Percentiles rank a stretch among this genome's conserved stretches.
phyloP scores from a whole-genome alignment of 108 stramenopile genomes.

The Nitzschia sp. region DNA sequence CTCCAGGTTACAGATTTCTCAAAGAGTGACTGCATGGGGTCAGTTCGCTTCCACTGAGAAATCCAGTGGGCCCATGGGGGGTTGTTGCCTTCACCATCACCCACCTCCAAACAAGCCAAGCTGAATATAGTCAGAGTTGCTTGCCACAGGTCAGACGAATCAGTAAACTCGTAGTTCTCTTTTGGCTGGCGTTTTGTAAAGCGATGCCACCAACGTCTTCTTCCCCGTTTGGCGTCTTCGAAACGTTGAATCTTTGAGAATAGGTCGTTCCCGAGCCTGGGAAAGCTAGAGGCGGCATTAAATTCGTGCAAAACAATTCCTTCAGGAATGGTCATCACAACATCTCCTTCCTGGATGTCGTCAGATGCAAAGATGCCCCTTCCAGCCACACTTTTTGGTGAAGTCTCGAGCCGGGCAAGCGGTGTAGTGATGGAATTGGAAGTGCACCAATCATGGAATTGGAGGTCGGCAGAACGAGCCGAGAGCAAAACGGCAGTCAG shows the following conservation, averaged over 20 bases:
- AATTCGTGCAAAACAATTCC: conserved; percentile 29
- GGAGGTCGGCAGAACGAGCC: background rate
- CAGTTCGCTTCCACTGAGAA: conserved; percentile 50
- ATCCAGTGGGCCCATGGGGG: conserved; percentile 44
- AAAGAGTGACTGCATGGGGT: conserved; percentile 45
- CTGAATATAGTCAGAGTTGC: conserved; percentile 52
- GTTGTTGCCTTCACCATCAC: conserved; percentile 16
- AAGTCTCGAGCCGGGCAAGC: conserved; percentile 37
- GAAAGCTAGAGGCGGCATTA: conserved; percentile 15
- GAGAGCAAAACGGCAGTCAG: background rate
- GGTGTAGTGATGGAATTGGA: conserved; percentile 37
- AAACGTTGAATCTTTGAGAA: background rate
- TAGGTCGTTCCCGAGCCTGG: conserved; percentile 11
- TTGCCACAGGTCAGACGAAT: conserved; percentile 42
- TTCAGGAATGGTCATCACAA: conserved; percentile 39
- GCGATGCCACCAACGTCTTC: conserved; percentile 7
- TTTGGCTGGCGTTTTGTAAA: background rate
- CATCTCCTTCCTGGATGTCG: conserved; percentile 32
- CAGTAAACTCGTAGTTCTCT: conserved; percentile 20
- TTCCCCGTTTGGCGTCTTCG: conserved; percentile 14
- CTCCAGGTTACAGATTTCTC: conserved; percentile 22
- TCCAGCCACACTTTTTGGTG: conserved; percentile 52
- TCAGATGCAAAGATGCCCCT: conserved; percentile 50
- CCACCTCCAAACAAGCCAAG: conserved; percentile 34
- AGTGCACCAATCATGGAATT: conserved; percentile 43